These are phyloP conservation scores for Botrytis fragariae DNA, from an alignment of 2,329 filamentous ascomycete genomes.

Conservation along the genomic window DNA sequence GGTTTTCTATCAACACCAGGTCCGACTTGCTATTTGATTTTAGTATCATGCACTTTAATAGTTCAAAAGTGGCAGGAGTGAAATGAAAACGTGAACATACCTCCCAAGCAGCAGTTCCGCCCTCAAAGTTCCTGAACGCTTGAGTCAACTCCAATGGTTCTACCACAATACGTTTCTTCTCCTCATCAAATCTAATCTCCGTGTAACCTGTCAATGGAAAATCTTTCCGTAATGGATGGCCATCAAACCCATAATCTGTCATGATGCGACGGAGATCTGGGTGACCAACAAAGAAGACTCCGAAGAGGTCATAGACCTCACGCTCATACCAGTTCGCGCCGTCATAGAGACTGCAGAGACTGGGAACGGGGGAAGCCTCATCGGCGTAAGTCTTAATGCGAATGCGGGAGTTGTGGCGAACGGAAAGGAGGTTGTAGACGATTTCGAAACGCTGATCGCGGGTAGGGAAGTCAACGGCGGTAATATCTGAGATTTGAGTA, in stretches of 20 bases:
- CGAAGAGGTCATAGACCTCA: conserved; percentile 96
- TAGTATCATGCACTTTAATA: conserved; percentile 20
- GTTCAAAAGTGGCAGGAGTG: conserved; percentile 32
- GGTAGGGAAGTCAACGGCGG: conserved; percentile 92
- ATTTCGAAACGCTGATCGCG: conserved; percentile 95
- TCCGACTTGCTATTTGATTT: conserved; percentile 61
- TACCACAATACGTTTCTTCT: conserved; percentile 99
- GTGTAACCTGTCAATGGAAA: conserved; percentile 98
- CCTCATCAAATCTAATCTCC: conserved; percentile 95
- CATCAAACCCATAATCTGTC: conserved; percentile 99
- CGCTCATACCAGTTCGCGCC: conserved; percentile 99
- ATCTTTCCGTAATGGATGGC: conserved; percentile 94
- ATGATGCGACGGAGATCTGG: conserved; percentile 96
- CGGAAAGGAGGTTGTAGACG: conserved; percentile 94
- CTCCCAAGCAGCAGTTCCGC: conserved; percentile 73
- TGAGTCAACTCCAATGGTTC: conserved; percentile 97
- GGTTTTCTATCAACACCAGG: conserved; percentile 75
- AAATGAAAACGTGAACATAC: conserved; percentile 47
- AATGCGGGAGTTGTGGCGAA: conserved; percentile 94
- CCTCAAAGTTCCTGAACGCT: conserved; percentile 98
- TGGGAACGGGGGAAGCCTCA: conserved; percentile 89
- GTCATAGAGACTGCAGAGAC: conserved; percentile 80
- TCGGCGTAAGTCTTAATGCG: conserved; percentile 98
- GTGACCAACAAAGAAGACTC: conserved; percentile 93
- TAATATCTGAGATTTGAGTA: conserved; percentile 90